A percentile compares a stretch with the other conserved stretches of the same genome.
These are phyloP conservation scores for Barnettozyma hawaiiensis DNA, from an alignment of 1,139 yeast genomes.

Conservation along the genomic window DNA sequence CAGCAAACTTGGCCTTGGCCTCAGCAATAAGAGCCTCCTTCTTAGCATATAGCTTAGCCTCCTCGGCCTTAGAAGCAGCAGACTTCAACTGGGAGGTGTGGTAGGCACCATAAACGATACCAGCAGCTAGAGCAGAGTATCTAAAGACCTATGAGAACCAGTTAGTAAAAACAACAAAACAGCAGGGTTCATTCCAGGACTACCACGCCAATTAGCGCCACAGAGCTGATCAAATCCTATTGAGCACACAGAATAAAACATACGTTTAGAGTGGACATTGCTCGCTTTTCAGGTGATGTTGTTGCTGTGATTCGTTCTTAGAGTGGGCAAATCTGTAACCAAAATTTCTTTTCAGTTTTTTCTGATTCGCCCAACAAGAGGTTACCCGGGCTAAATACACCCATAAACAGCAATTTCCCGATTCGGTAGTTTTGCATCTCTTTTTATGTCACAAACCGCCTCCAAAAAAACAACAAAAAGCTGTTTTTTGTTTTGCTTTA, in stretches of 20 bases:
- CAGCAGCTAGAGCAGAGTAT: slow-evolving; percentile 89
- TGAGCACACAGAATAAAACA: slow-evolving; percentile 6
- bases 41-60: slow-evolving; percentile 53
- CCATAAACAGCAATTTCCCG: slow-evolving; percentile 4
- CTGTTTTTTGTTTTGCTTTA: not conserved
- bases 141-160: slow-evolving; percentile 83
- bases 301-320: too few relatives aligned
- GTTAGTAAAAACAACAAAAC: too few relatives aligned
- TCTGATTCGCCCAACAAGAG: slow-evolving; percentile 8
- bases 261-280: slow-evolving; percentile 45
- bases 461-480: too few relatives aligned
- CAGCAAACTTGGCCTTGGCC: slow-evolving; percentile 86
- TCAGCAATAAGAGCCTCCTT: slow-evolving; percentile 75
- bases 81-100: slow-evolving; percentile 70
- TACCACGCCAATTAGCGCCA: not conserved
- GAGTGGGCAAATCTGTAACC: too few relatives aligned
- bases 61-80: slow-evolving; percentile 53
- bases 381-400: not conserved
- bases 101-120: slow-evolving; percentile 82
- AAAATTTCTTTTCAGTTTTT: slow-evolving; percentile 8
- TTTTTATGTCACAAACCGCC: not conserved
- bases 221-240: not conserved
- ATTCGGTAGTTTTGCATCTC: not conserved
- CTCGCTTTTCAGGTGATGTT: not conserved
- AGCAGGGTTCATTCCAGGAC: too few relatives aligned